A percentile compares a stretch with the other conserved stretches of the same genome.
Conservation (phyloP, 2,329 filamentous ascomycete genomes). For the Fusarium clavum region DNA sequence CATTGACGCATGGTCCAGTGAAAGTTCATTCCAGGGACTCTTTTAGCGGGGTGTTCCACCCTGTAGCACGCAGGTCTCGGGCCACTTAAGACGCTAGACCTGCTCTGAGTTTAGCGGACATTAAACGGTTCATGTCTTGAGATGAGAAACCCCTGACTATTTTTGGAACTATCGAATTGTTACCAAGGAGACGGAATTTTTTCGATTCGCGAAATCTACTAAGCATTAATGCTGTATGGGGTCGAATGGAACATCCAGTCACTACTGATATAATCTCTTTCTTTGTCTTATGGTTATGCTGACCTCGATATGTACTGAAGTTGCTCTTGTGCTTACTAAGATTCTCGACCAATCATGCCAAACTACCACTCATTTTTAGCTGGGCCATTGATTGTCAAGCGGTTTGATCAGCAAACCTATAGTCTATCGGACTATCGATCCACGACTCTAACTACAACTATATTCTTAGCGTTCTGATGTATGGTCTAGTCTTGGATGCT, state of each 20-base stretch:
- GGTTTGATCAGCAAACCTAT: background rate
- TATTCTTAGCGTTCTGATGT: background rate
- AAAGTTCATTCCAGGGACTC: slow-evolving; percentile 28
- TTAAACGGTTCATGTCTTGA: slow-evolving; percentile 16
- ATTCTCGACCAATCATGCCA: background rate
- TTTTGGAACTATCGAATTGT: slow-evolving; percentile 15
- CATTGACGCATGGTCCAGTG: background rate
- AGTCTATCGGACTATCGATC: background rate
- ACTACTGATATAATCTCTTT: background rate
- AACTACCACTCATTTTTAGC: background rate
- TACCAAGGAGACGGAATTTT: slow-evolving; percentile 14
- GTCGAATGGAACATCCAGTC: background rate
- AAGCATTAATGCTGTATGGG: background rate
- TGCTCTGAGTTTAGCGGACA: slow-evolving; percentile 21
- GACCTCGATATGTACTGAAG: background rate
- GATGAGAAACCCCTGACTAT: slow-evolving; percentile 36
- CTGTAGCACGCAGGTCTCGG: slow-evolving; percentile 25
- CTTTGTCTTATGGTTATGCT: background rate
- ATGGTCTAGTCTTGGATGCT: background rate
- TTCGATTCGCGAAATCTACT: slow-evolving; percentile 15
- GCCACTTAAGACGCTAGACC: slow-evolving; percentile 24
- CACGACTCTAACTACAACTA: background rate
- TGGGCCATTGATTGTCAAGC: background rate
- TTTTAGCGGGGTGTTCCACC: slow-evolving; percentile 29
- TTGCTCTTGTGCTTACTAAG: background rate